Base-by-base conservation (phyloP, 768 basidiomycete species). In the Psilocybe cyanescens region DNA sequence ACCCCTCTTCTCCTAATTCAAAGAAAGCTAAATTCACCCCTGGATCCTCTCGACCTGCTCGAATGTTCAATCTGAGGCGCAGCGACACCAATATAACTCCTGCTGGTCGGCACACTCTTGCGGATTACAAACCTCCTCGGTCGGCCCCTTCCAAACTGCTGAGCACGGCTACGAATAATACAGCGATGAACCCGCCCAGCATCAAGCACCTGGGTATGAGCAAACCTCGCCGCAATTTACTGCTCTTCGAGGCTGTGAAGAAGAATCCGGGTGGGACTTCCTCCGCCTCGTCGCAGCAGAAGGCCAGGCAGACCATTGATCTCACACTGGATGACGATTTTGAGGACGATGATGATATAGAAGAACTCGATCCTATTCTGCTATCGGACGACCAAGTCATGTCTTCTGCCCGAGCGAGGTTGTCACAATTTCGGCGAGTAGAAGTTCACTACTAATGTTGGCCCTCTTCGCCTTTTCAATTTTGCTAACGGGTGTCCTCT, bases 1-100 rank as follows among this genome's bases (percentile, higher is more conserved):
- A 24, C 19, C 55, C 46, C 53, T 29, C 12, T 1, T 41, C 66
- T 8, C 41, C 55, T 55, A 8, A 44, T 44, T 44, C 14, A 1
- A 71, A 67, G 63, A 73, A 60, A 77, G 79, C n/a, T 78, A 76
- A 47, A 74, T 76, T 53, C 78, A 58, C 65, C 11, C 61, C 73
- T 41, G 65, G 66, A 4, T 46, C 65, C 37, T 39, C 37, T 9
- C 53, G 55, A 9, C 54, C 65, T 19, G 14, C 39, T 9, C 65
- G 62, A 24, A 29, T 47, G 30, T 58, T 64, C 12, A 71, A 65
- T 39, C 67, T 83, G 64, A 71, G 70, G 65, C 76, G 82, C 49
- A 75, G 76, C 48, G 78, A 80, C 57, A 81, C 79, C 37, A 84
- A 80, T 50, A 72, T 84, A 11, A 83, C 81, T 19, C 80, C 79